phyloP scores from a whole-genome alignment of 2,329 filamentous ascomycete genomes.

The Diaporthe eres region DNA sequence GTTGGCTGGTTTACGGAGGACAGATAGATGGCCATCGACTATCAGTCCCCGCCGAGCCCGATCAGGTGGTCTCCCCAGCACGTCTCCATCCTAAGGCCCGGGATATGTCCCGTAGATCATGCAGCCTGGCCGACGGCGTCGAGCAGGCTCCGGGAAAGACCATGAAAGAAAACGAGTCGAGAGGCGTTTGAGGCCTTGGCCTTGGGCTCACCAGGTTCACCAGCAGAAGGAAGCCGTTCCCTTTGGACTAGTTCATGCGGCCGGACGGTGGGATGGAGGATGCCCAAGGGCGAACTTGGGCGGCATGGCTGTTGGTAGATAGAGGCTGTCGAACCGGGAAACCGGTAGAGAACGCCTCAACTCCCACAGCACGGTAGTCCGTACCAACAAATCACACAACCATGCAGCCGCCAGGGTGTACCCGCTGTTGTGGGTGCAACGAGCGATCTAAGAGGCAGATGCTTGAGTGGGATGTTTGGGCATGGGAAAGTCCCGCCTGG shows the following conservation, averaged over 20 bases:
- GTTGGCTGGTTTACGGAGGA: conserved; percentile 42
- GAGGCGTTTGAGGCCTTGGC: not conserved
- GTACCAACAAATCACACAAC: conserved; percentile 19
- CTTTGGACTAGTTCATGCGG: conserved; percentile 19
- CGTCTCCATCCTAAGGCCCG: conserved; percentile 12
- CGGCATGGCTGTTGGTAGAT: conserved; percentile 14
- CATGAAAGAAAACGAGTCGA: not conserved
- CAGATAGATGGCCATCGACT: conserved; percentile 27
- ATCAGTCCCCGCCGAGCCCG: conserved; percentile 32
- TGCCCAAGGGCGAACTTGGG: not conserved
- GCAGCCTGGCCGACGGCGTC: conserved; percentile 43
- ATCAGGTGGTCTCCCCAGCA: conserved; percentile 11
- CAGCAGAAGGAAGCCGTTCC: conserved; percentile 29
- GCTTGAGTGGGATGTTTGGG: conserved; percentile 5
- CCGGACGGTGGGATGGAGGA: conserved; percentile 16
- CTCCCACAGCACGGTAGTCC: conserved; percentile 8
- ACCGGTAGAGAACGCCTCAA: conserved; percentile 19
- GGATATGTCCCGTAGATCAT: conserved; percentile 23
- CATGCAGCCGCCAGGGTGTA: conserved; percentile 19
- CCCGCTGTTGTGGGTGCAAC: conserved; percentile 24
- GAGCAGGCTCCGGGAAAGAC: conserved; percentile 1
- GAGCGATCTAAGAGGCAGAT: not conserved
- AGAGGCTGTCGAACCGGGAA: conserved; percentile 1
- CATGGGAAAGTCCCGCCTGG: conserved; percentile 31
- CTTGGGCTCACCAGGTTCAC: conserved; percentile 18